phyloP scores from a whole-genome alignment of 2,329 filamentous ascomycete genomes.

The Septoria linicola region DNA sequence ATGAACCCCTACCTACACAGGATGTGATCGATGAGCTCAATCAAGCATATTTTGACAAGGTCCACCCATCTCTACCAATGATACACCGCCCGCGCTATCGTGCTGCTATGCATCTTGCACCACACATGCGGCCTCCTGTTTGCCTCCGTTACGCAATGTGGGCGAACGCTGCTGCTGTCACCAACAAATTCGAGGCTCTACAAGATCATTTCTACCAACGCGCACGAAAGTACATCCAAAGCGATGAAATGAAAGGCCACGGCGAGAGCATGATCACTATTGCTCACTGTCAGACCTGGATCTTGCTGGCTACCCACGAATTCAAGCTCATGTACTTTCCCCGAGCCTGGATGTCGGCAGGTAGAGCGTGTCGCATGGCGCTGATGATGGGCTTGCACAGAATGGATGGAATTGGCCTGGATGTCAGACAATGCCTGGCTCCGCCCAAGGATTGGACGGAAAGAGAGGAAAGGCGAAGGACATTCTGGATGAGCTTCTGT shows the following conservation, averaged over 20 bases:
- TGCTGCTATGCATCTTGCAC: conserved; percentile 85
- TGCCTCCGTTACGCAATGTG: conserved; percentile 93
- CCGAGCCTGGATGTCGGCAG: conserved; percentile 89
- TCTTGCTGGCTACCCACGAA: conserved; percentile 77
- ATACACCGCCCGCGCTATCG: conserved; percentile 86
- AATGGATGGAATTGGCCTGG: conserved; percentile 75
- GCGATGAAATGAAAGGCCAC: conserved; percentile 87
- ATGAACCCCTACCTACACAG: conserved; percentile 75
- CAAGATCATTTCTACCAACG: conserved; percentile 89
- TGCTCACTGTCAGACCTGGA: conserved; percentile 81
- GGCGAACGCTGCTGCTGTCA: conserved; percentile 83
- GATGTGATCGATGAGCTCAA: conserved; percentile 85
- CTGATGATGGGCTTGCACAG: conserved; percentile 94
- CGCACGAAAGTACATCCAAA: conserved; percentile 84
- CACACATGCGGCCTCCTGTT: conserved; percentile 79
- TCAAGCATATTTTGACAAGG: conserved; percentile 84
- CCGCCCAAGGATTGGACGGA: conserved; percentile 92
- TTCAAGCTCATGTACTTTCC: conserved; percentile 99
- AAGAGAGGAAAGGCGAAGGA: conserved; percentile 82
- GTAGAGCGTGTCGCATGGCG: conserved; percentile 72
- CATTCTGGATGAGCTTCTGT: conserved; percentile 93
- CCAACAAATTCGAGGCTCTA: conserved; percentile 74
- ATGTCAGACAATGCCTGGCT: conserved; percentile 88
- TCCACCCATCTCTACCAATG: conserved; percentile 82
- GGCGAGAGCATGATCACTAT: conserved; percentile 86